Base-by-base conservation (phyloP, 108 stramenopile genomes). In the Discostella stelligeroides region DNA sequence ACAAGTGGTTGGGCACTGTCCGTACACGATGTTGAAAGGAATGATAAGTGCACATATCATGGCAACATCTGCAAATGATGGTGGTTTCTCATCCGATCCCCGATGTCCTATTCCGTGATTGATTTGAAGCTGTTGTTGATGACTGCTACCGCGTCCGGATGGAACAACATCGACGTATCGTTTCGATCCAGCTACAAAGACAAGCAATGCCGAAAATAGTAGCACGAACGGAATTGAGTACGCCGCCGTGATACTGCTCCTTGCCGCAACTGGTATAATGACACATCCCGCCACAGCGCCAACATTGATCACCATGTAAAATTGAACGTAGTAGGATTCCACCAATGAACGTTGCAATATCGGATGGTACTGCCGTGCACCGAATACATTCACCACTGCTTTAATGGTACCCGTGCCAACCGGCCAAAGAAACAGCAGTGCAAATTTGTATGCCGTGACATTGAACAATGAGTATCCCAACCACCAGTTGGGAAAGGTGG, bases 1-100 rank as follows among this genome's bases (percentile, higher is more conserved):
- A 56, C 55, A 92, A 5, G 85, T 86, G 7, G 88, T 94, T 0
- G 92, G 84, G 83, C 89, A 89, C 72, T 94, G 92, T 8, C 85
- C 85, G 63, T 94, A 94, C 13, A 86, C 92, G 56, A 84, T 69
- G 28, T 80, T 84, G 64, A 80, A 84, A 0, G 79, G 79, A 60
- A 80, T 66, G 38, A 71, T 75, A 25, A 77, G 62, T 28, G 60
- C 60, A 27, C 61, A 75, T 43, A 80, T 67, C 58, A 56, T 68
- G 2, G 79, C 73, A 8, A 84, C 68, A 41, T 76, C 75, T 12
- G 59, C 43, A 58, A 76, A 76, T 45, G 47, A 69, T 34, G 83
- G 28, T 58, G 70, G 75, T 15, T 64, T 68, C 15, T 28, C 53
- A 27, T 49, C 48, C 48, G 48, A n/a, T n/a, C n/a, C n/a, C n/a